phyloP scores from a whole-genome alignment of 202 grass and related monocot genomes.

The Brachypodium distachyon region DNA sequence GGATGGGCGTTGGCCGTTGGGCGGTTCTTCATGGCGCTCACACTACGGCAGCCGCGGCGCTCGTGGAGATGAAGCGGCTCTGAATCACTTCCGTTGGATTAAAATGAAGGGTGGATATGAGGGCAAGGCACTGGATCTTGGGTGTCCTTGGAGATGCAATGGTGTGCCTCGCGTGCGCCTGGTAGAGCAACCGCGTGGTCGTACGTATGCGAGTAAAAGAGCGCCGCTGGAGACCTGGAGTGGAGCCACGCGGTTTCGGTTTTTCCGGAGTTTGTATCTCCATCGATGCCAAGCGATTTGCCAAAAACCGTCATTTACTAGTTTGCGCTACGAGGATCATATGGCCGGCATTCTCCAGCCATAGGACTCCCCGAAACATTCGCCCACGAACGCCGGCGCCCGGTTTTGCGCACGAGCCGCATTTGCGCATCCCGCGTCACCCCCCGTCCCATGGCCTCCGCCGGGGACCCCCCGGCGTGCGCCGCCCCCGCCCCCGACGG shows the following conservation, averaged over 20 bases:
- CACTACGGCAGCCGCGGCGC: no score
- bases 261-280: no score
- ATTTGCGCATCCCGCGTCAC: not conserved
- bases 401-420: not conserved
- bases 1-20: no score
- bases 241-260: no score
- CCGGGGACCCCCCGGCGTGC: not conserved
- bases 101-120: no score
- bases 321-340: conserved; percentile 11
- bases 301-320: not conserved
- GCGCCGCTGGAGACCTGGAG: not conserved
- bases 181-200: no score
- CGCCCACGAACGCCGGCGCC: not conserved
- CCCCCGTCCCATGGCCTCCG: not conserved
- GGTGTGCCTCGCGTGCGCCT: not conserved
- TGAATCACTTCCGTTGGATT: no score
- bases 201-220: not conserved
- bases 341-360: conserved; percentile 6
- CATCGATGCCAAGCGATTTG: no score
- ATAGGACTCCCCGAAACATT: not conserved
- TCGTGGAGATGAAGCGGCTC: no score
- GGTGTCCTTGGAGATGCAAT: no score
- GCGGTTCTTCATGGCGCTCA: no score
- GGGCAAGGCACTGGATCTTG: no score
- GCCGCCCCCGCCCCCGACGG: not conserved